phyloP scores from a whole-genome alignment of 164 flowering plant species.

The Berberis vulgaris region DNA sequence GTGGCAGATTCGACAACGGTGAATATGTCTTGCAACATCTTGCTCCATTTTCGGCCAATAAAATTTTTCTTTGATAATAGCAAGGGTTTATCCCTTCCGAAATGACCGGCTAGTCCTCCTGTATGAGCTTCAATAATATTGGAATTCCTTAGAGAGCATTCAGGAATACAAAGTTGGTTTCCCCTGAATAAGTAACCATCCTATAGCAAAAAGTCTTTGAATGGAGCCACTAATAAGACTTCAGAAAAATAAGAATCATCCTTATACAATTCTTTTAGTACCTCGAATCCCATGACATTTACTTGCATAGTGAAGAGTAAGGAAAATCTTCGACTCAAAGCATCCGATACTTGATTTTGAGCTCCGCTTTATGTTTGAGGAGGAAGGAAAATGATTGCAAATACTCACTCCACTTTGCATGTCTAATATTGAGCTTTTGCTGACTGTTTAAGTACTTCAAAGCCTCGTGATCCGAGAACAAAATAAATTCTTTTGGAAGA shows the following conservation, averaged over 20 bases:
- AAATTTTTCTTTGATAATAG: slow-evolving; percentile 11
- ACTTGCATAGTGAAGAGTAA: slow-evolving; percentile 1
- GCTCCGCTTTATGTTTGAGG: background rate
- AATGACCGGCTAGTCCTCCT: slow-evolving; percentile 14
- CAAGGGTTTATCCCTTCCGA: slow-evolving; percentile 15
- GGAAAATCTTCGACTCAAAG: background rate
- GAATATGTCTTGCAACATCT: too few species aligned
- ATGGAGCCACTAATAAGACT: background rate
- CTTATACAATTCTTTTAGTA: slow-evolving; percentile 2
- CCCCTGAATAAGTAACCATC: slow-evolving; percentile 11
- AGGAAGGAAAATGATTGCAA: background rate
- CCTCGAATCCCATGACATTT: slow-evolving; percentile 6
- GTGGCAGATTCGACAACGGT: too few species aligned
- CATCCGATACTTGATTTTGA: slow-evolving; percentile 10
- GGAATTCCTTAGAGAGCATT: background rate
- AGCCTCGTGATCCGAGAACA: too few species aligned
- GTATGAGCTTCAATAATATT: slow-evolving; percentile 11
- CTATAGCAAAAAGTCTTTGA: background rate
- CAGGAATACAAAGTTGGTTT: background rate
- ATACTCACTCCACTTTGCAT: slow-evolving; percentile 9
- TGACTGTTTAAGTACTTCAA: slow-evolving; percentile 5
- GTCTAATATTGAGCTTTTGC: background rate
- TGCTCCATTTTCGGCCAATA: too few species aligned
- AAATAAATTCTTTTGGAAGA: too few species aligned
- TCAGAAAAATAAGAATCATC: slow-evolving; percentile 8